A percentile compares a stretch with the other conserved stretches of the same genome.
These are phyloP conservation scores for Backusella australiensis DNA, from an alignment of 192 early-diverging fungal genomes.

Conservation along the genomic window DNA sequence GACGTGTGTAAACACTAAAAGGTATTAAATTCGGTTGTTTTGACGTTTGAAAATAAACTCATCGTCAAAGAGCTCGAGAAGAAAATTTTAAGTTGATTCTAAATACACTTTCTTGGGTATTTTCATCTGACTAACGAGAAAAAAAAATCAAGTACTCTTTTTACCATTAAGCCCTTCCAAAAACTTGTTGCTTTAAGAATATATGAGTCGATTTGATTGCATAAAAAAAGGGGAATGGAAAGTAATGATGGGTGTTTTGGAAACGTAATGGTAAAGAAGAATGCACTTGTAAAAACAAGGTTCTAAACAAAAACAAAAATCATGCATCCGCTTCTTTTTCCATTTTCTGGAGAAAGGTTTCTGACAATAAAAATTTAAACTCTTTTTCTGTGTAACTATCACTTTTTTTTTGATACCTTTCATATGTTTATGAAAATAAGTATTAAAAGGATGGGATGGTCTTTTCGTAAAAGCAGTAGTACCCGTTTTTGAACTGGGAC, in stretches of 20 bases:
- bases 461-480: too few relatives aligned
- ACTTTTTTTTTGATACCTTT: not conserved
- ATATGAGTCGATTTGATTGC: not conserved
- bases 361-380: not conserved
- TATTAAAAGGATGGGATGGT: too few relatives aligned
- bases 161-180: not conserved
- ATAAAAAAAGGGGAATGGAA: not conserved
- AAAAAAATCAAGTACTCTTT: not conserved
- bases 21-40: not conserved
- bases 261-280: not conserved
- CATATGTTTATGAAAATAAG: too few relatives aligned
- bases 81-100: too few relatives aligned
- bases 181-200: not conserved
- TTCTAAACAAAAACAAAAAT: not conserved
- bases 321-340: not conserved
- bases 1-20: not conserved
- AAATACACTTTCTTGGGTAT: not conserved
- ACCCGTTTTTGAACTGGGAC: not conserved
- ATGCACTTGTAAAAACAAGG: not conserved
- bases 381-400: not conserved
- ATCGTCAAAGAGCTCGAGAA: too few relatives aligned
- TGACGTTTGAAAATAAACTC: not conserved
- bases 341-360: too few relatives aligned
- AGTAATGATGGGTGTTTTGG: not conserved
- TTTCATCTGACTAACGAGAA: not conserved